phyloP scores from a whole-genome alignment of 805 yeast species.

The Yarrowia divulgata region DNA sequence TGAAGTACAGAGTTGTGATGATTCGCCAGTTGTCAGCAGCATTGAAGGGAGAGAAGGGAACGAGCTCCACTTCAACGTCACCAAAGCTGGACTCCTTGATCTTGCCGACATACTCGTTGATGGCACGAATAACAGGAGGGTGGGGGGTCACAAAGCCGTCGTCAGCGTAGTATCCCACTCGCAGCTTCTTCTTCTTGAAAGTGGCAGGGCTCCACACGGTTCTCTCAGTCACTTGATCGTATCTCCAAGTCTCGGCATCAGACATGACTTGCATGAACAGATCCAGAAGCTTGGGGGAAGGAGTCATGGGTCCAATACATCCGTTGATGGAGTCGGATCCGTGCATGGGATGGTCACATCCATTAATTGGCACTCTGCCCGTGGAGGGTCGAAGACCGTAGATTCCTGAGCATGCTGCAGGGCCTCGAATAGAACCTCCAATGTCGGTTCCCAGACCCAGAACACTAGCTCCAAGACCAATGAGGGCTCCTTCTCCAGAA shows the following conservation, averaged over 20 bases:
- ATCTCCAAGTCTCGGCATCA: slow-evolving; percentile 43
- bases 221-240: slow-evolving; percentile 14
- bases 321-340: slow-evolving; percentile 73
- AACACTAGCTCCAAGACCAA: slow-evolving; percentile 56
- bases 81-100: slow-evolving; percentile 41
- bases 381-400: slow-evolving; percentile 57
- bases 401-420: slow-evolving; percentile 55
- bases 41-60: slow-evolving; percentile 45
- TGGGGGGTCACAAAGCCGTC: slow-evolving; percentile 59
- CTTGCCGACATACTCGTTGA: slow-evolving; percentile 50
- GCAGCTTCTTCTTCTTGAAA: slow-evolving; percentile 1
- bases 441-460: slow-evolving; percentile 62
- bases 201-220: slow-evolving; percentile 2
- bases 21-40: slow-evolving; percentile 47
- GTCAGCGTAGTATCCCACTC: slow-evolving; percentile 53
- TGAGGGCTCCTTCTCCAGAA: slow-evolving; percentile 62
- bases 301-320: slow-evolving; percentile 71
- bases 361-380: slow-evolving; percentile 54
- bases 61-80: slow-evolving; percentile 44
- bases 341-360: slow-evolving; percentile 58
- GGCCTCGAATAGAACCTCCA: slow-evolving; percentile 61
- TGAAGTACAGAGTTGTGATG: slow-evolving; percentile 56
- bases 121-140: slow-evolving; percentile 59
- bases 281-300: slow-evolving; percentile 69
- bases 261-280: slow-evolving; percentile 61